Evolutionary conservation across 2,329 filamentous ascomycete genomes (phyloP), one percentile per base, ranked within the genome.

Genomic region (Trichoderma polysporum): DNA sequence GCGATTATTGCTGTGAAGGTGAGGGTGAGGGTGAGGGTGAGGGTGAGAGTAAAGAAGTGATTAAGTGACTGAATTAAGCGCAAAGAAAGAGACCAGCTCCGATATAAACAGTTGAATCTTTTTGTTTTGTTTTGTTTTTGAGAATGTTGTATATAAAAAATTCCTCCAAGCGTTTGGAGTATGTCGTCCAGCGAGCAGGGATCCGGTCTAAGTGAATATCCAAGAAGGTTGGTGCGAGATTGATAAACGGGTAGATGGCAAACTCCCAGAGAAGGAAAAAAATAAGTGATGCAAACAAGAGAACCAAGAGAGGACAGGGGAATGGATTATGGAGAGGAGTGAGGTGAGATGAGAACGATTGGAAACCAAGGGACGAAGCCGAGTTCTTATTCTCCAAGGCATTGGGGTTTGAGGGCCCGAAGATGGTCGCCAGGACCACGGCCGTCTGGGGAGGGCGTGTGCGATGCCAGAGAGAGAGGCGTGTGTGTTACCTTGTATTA

Each of bases 341-440:
- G 53, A 63, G 59, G 63, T 61, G 53, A 49, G 61, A 56, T 58
- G 58, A 53, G 68, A 70, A 69, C 68, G 71, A 71, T 70, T 70
- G 69, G 71, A 72, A 70, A 71, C 53, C 66, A 72, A 64, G 69
- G 71, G 74, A 73, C 72, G 69, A 74, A 53, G 59, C 47, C 68
- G 61, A 71, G 70, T 76, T 74, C 74, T 76, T 76, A 74, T 76
- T 53, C 70, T 73, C 69, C 19, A 12, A 27, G 56, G 29, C 29
- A 8, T 47, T 33, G n/a, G 22, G 39, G 27, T 41, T 59, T 54
- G 41, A 45, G 45, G 66, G 66, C 27, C 59, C 47, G 66, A 67
- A 27, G 61, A 57, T 49, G 52, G 62, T 37, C 39, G 50, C 39
- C 50, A 29, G 29, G 61, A 19, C 39, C 61, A 49, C 39, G 37